Evolutionary conservation across 257 asterid genomes (phyloP), one percentile per base, ranked within the genome.

Genomic region (Solanum pennellii): DNA sequence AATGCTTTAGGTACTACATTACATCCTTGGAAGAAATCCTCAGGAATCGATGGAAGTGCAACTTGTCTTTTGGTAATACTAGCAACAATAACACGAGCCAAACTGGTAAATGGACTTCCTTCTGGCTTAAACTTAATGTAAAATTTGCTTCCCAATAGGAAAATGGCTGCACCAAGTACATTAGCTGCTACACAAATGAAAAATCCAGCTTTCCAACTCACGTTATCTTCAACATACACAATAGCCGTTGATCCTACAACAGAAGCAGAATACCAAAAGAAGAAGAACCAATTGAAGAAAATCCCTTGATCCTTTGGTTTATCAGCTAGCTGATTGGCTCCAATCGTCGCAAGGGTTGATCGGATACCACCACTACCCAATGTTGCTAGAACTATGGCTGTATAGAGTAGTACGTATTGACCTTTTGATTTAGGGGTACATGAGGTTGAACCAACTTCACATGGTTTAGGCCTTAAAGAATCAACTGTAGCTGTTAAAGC

Each of bases 221-320:
- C 79, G 21, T 75, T 91, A 75, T 92, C 94, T 86, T 93, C 88
- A 37, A 93, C 89, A 6, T 89, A 89, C 5, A 93, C 94, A 42
- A 92, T 85, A 35, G 72, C 92, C 4, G 92, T 92, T 23, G 83
- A 7, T 2, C 90, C 76, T 59, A 90, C 6, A 23, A 91, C 60
- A 3, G 86, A 7, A 33, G 89, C 69, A 3, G 44, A 5, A n/a
- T 92, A 91, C n/a, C 87, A 18, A 23, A 90, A 85, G 88, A 86
- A 77, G 82, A 93, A 91, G 66, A 29, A 93, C 93, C 94, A 91
- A 27, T 91, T 91, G 59, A 93, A 93, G 35, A 77, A 92, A 65
- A 86, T 86, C 2, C 87, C 83, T n/a, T 89, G 93, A 23, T 91
- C 89, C 12, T 87, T 85, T 41, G 89, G 88, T 12, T 77, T 86